Evolutionary conservation across 768 basidiomycete species (phyloP).

Genomic region (Boletus pseudopeckii): DNA sequence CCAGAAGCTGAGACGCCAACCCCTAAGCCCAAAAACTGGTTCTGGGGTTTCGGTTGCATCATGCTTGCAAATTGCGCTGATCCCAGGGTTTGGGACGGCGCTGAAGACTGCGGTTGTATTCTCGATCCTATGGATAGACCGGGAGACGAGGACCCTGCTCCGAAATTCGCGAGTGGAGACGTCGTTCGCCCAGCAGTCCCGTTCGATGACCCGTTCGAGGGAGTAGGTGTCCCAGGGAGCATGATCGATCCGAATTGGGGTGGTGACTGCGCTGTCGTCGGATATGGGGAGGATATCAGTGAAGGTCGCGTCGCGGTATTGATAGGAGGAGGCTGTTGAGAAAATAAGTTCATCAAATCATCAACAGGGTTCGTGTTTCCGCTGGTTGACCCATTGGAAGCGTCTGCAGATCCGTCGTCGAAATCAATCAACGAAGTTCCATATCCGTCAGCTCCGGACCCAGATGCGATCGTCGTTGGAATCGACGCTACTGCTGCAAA

Average conservation of each 20-base stretch:
- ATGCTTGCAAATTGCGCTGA: conserved; percentile 9
- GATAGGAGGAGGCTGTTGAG: conserved; percentile 19
- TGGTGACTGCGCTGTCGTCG: conserved; percentile 14
- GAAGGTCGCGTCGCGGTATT: conserved; percentile 31
- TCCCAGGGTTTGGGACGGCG: conserved; percentile 2
- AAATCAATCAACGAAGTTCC: conserved; percentile 71
- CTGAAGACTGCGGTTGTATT: conserved; percentile 2
- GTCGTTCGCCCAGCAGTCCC: conserved; percentile 8
- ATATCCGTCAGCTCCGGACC: conserved; percentile 17
- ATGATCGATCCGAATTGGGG: conserved; percentile 39
- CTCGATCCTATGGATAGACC: conserved; percentile 3
- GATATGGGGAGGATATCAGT: conserved; percentile 15
- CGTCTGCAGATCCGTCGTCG: conserved; percentile 46
- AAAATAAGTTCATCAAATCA: conserved; percentile 66
- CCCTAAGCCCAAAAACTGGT: conserved; percentile 1
- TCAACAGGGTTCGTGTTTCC: conserved; percentile 34
- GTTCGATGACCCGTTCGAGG: conserved; percentile 19
- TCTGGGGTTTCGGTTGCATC: conserved; percentile 20
- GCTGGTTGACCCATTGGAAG: conserved; percentile 10
- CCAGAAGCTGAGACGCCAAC: not conserved
- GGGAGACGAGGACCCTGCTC: conserved; percentile 1
- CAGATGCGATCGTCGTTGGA: conserved; percentile 52
- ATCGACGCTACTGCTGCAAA: conserved; percentile 69
- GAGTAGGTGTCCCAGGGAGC: conserved; percentile 40
- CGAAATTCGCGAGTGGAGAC: conserved; percentile 12